Evolutionary conservation across 2,329 filamentous ascomycete species (phyloP), one percentile per base, ranked within the genome.

Genomic region (Aspergillus quadrilineatus): DNA sequence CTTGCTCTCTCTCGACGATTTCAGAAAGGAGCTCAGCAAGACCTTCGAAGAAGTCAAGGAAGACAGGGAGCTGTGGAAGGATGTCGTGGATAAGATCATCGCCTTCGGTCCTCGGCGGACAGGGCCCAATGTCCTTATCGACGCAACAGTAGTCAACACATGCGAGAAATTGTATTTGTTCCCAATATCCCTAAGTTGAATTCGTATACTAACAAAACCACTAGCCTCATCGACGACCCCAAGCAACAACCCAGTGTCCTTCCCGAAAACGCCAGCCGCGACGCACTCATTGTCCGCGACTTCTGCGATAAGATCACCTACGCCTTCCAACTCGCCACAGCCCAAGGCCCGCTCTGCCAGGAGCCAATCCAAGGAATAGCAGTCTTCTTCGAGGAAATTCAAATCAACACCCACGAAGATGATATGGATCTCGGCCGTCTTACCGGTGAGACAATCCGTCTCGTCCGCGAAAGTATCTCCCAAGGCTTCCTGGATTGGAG

Each of bases 401-500:
- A 80, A 4, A 79, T 95, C 34, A 77, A 80, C 53, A 78, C 84
- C 4, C 75, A 80, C 2, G 74, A 80, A 1, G 82, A 79, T 45
- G 75, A 79, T 45, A 67, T 81, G 14, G 82, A 88, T 2, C 79
- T 92, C 14, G 89, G 89, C 65, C 88, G 92, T 2, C 79, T 97
- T 0, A 97, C 92, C 0, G 92, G 94, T 60, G 94, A 97, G 76
- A 85, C 96, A 44, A 96, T 99, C 78, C 92, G 92, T 73, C 88
- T 89, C 0, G 87, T 93, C 15, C 90, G 93, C 64, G 86, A 90
- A 45, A 84, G 87, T n/a, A 91, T 99, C 59, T 85, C 88, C 50
- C 81, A 87, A 61, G 93, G 88, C 22, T 96, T 97, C 79, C 80
- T 97, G 15, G 94, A 97, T 79, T 99, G 94, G 94, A 93, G 89